Conservation (phyloP, 495 filamentous ascomycete species). For the Parmelia sp. region DNA sequence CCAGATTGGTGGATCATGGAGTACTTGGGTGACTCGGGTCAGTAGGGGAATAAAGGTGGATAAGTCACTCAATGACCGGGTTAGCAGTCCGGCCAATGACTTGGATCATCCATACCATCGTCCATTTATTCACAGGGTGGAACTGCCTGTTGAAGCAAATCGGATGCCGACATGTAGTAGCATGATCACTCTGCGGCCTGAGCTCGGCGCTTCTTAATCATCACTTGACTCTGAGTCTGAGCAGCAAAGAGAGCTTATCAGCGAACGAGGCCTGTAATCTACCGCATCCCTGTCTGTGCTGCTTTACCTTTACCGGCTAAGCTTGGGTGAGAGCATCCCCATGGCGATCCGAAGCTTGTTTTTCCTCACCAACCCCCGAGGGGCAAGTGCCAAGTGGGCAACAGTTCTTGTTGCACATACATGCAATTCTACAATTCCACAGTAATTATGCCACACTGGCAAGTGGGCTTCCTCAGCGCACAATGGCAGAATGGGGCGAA, state of each 20-base stretch:
- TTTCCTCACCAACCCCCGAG: neutral
- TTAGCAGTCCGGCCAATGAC: neutral
- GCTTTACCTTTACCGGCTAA: neutral
- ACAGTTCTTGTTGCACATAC: neutral
- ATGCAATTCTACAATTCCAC: neutral
- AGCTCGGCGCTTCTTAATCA: slow-evolving; percentile 15
- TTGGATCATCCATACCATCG: neutral
- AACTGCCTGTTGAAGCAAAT: neutral
- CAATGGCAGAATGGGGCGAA: too few relatives aligned
- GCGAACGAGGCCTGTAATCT: slow-evolving; percentile 2
- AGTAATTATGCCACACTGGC: too few relatives aligned
- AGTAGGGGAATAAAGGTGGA: neutral
- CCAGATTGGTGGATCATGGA: neutral
- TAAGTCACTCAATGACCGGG: neutral
- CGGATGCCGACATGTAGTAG: neutral
- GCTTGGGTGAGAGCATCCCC: neutral
- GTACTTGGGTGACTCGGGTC: too few relatives aligned
- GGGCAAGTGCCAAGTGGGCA: neutral
- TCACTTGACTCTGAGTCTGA: neutral
- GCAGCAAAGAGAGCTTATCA: slow-evolving; percentile 7
- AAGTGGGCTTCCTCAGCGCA: too few relatives aligned
- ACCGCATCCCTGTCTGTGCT: neutral
- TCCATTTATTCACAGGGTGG: neutral
- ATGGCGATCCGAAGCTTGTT: slow-evolving; percentile 13
- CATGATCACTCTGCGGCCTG: slow-evolving; percentile 1